Percentiles rank a stretch among this genome's conserved stretches.
These are phyloP conservation scores for Thermothielavioides terrestris DNA, from an alignment of 495 filamentous ascomycete species.

Conservation along the genomic window DNA sequence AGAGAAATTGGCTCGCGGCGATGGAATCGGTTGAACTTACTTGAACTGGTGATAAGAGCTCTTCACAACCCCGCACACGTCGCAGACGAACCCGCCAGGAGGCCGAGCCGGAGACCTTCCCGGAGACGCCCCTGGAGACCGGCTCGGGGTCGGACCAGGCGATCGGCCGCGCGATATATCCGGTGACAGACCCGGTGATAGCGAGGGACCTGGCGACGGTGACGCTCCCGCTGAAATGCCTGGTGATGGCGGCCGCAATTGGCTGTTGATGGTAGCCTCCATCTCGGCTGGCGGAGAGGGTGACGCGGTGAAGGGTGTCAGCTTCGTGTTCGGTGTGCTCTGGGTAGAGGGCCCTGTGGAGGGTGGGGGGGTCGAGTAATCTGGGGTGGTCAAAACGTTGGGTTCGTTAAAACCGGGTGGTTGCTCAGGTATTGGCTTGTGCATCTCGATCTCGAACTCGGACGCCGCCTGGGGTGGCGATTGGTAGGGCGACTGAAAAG, in stretches of 20 bases:
- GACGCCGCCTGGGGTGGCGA: not conserved
- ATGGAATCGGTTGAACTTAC: constrained; percentile 15
- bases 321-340: constrained; percentile 35
- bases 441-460: not conserved
- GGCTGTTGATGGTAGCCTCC: not conserved
- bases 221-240: not conserved
- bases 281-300: constrained; percentile 30
- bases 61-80: constrained; percentile 36
- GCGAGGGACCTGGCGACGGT: not conserved
- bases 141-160: constrained; percentile 1
- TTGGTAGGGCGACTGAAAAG: constrained; percentile 9
- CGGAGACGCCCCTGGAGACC: not conserved
- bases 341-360: constrained; percentile 33
- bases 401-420: constrained; percentile 10
- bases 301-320: constrained; percentile 27
- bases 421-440: not conserved
- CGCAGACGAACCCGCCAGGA: constrained; percentile 27
- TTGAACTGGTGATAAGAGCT: constrained; percentile 43
- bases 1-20: too few relatives aligned
- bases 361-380: constrained; percentile 35
- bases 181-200: not conserved
- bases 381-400: constrained; percentile 13
- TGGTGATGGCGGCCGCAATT: constrained; percentile 16
- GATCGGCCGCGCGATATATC: not conserved
- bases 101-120: constrained; percentile 17